Base-by-base conservation (phyloP, 1,284 basidiomycete species). In the Malassezia brasiliensis region DNA sequence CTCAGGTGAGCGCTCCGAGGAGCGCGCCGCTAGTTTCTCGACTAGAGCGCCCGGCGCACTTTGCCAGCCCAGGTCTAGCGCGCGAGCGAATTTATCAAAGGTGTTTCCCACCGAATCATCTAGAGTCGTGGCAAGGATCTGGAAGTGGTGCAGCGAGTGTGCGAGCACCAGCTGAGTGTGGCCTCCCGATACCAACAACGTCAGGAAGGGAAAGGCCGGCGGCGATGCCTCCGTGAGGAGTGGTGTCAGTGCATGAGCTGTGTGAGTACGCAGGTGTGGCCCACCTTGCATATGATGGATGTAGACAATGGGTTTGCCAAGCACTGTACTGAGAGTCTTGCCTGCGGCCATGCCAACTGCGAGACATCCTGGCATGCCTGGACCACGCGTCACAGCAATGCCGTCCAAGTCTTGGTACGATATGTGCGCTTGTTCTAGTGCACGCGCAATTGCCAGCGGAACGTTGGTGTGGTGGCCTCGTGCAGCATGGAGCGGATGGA, bases 101-200 rank as follows among this genome's bases (percentile, higher is more conserved):
- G 68, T 66, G 42, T 72, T 65, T 49, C 72, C 72, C 14, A 74
- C 67, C 11, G 70, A 65, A 39, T 70, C 69, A 47, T 74, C 72
- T 11, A 38, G 59, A 1, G 68, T 69, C 17, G 52, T 65, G 1
- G 67, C 70, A 14, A 74, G 54, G 4, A 74, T 59, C 15, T 52
- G 38, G 52, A 69, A 73, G 7, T 56, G 34, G 0, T 50, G 52
- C 5, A 62, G 56, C 12, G 60, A 52, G 2, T 47, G 54, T 0
- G 57, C 68, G 0, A 74, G 53, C 0, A 74, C 72, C 7, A 73
- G 57, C 63, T 68, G 60, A 0, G 70, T 72, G 47, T 74, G 72
- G 3, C 72, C 72, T 0, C 72, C 72, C 1, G 68, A 72, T 0
- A 72, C 60, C n/a, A 74, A 62, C 28, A 73, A 54, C 0, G 66